Conservation (phyloP, 768 basidiomycete genomes). For the Rossbeevera mucosa region DNA sequence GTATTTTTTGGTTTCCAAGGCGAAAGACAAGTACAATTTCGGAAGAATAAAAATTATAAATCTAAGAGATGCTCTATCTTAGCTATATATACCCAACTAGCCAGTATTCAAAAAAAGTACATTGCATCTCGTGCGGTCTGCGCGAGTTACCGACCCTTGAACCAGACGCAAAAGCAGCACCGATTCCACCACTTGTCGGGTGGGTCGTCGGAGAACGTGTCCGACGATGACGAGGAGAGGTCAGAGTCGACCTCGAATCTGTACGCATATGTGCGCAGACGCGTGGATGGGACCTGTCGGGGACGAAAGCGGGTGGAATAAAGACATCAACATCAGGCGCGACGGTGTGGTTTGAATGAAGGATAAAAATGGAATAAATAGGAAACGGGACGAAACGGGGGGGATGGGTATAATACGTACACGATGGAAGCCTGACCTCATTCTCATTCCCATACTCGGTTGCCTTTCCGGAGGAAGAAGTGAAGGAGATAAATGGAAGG, state of each 20-base stretch:
- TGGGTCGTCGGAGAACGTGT: conserved; percentile 19
- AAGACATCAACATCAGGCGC: background rate
- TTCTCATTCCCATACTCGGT: conserved; percentile 9
- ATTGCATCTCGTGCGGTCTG: background rate
- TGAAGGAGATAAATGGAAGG: background rate
- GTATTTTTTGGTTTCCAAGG: too few species aligned
- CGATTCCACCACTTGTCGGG: conserved; percentile 20
- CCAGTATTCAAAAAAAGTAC: too few species aligned
- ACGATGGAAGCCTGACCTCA: conserved; percentile 3
- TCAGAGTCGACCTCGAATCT: conserved; percentile 22
- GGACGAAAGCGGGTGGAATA: background rate
- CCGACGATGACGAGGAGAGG: conserved; percentile 22
- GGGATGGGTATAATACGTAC: conserved; percentile 1
- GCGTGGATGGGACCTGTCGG: conserved; percentile 6
- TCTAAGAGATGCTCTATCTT: background rate
- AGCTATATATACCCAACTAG: background rate
- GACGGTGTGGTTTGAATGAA: background rate
- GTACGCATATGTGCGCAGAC: conserved; percentile 13
- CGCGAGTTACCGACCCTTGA: conserved; percentile 26
- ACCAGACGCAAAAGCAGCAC: conserved; percentile 16
- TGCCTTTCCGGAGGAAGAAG: background rate
- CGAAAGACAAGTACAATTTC: too few species aligned
- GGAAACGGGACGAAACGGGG: background rate
- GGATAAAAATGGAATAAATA: background rate
- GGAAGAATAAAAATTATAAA: background rate